Evolutionary conservation across 2,329 filamentous ascomycete genomes (phyloP), one percentile per base, ranked within the genome.

Genomic region (Trichoderma koningii): DNA sequence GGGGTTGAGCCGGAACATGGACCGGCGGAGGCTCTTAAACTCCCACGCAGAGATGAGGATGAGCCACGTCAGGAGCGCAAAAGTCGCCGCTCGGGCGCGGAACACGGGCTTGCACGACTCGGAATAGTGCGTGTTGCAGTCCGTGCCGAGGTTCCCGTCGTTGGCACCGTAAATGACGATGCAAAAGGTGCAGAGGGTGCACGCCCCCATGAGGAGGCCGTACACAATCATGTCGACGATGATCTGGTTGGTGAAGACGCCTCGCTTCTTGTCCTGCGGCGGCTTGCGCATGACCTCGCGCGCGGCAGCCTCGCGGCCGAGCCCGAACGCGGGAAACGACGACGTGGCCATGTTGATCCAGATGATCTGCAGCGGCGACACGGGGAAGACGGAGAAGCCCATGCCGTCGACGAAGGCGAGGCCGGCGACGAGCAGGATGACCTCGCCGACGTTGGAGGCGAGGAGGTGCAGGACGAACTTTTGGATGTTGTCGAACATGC

Each of bases 281-380:
- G 91, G 91, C 60, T 92, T 88, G 68, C 84, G 80, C 85, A 96
- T 92, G 67, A 96, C 88, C 73, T 94, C 90, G 2, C 85, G 83
- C 0, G 88, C 86, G 0, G 91, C 91, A 51, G 83, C 79, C 76
- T 96, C 92, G 70, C 92, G 89, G 21, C 92, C 92, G 1, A 97
- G 85, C 50, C 92, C 93, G 80, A 97, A 95, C 66, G 93, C 93
- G 1, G 92, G 92, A 75, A 95, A 87, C 1, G 89, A 91, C 47
- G 91, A 94, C 0, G 93, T 97, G 63, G 95, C 85, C 90, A 96
- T 94, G 77, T 96, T 96, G 75, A 97, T 92, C 92, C 92, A 97
- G 66, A 97, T 85, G 68, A 96, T 94, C 71, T 96, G 89, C 12
- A 96, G 87, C 0, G 93, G 92, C 0, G 91, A 87, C 51, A 96